Evolutionary conservation across 2,329 filamentous ascomycete genomes (phyloP).

Genomic region (Alternaria alternata): DNA sequence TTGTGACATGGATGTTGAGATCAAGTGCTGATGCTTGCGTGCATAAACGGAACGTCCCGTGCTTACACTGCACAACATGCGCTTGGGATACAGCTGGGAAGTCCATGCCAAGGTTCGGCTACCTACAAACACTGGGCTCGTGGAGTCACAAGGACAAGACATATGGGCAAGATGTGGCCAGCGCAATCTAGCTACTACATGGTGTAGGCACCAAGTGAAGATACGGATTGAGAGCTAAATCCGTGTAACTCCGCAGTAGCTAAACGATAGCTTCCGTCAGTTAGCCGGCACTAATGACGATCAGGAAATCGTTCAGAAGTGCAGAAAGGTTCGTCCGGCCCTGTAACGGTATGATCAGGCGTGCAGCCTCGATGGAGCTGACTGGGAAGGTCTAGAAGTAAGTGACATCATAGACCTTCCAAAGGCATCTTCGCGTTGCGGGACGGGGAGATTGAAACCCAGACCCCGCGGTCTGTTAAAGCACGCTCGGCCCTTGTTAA

Average conservation of each 20-base stretch:
- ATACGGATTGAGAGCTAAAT: background rate
- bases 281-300: background rate
- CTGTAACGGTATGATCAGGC: background rate
- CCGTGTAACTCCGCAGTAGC: background rate
- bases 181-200: background rate
- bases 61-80: background rate
- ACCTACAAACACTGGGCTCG: background rate
- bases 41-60: background rate
- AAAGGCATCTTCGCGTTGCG: background rate
- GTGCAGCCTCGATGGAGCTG: background rate
- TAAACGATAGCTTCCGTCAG: background rate
- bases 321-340: background rate
- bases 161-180: too few relatives aligned
- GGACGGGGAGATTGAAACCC: background rate
- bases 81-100: background rate
- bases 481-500: background rate
- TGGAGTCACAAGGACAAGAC: background rate
- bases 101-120: background rate
- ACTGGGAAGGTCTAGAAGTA: background rate
- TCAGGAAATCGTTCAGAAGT: background rate
- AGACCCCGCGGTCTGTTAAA: background rate
- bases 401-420: background rate
- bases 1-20: background rate
- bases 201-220: background rate
- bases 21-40: background rate